A percentile compares a stretch with the other conserved stretches of the same genome.
Conservation (phyloP, 1,284 basidiomycete species). For the Gomphus sp. region DNA sequence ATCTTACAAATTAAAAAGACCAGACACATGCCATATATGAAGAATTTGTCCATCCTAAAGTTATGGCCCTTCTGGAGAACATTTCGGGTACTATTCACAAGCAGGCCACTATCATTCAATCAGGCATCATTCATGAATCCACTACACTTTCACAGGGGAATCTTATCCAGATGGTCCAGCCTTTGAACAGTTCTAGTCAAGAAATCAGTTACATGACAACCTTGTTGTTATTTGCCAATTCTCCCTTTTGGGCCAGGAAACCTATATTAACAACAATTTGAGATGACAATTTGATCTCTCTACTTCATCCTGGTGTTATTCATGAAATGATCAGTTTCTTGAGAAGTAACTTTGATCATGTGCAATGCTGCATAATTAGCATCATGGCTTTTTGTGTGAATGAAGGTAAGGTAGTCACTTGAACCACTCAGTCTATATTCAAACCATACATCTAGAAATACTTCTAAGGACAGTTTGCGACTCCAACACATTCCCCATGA, state of each 20-base stretch:
- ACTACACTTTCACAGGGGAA: not conserved
- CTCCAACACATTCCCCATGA: not conserved
- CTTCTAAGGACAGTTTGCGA: not conserved
- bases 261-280: not conserved
- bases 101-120: not conserved
- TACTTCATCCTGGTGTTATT: not conserved
- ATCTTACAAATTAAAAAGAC: not conserved
- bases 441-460: not conserved
- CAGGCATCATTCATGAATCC: not conserved
- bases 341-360: not conserved
- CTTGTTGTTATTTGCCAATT: not conserved
- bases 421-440: not conserved
- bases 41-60: not conserved
- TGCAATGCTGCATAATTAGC: not conserved
- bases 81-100: not conserved
- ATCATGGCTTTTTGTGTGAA: not conserved
- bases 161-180: not conserved
- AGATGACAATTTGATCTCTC: not conserved
- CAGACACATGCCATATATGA: not conserved
- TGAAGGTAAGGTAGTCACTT: not conserved
- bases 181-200: not conserved
- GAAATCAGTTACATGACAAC: not conserved
- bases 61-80: not conserved
- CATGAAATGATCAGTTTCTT: not conserved
- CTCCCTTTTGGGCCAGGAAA: not conserved